Conservation (phyloP, 2,329 filamentous ascomycete species). For the Sordariomycetes sp. region DNA sequence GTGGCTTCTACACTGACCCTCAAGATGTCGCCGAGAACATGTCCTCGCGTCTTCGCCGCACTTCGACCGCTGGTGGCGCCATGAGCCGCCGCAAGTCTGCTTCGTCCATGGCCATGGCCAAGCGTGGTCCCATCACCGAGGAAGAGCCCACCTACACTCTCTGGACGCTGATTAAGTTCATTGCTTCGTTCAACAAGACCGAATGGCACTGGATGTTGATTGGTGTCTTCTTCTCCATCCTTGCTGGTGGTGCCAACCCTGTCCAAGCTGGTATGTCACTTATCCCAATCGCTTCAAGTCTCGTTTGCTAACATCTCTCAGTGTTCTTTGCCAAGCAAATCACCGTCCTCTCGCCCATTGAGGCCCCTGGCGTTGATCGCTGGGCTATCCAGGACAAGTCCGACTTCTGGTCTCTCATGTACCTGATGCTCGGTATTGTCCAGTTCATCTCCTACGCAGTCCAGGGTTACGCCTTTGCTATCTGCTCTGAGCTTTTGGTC, state of each 20-base stretch:
- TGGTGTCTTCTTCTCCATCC: conserved; percentile 63
- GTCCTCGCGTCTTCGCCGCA: background rate
- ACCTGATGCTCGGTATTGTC: conserved; percentile 37
- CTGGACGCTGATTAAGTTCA: conserved; percentile 69
- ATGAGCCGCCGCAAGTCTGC: conserved; percentile 1
- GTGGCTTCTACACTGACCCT: conserved; percentile 2
- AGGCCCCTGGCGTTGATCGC: background rate
- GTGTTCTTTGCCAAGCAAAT: conserved; percentile 6
- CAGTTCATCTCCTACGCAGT: conserved; percentile 32
- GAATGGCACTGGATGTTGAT: conserved; percentile 66
- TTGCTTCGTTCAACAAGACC: conserved; percentile 66
- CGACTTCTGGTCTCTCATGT: conserved; percentile 44
- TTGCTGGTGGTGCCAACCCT: conserved; percentile 76
- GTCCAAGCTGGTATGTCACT: conserved; percentile 33
- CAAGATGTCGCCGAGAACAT: background rate
- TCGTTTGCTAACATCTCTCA: background rate
- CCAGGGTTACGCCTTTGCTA: conserved; percentile 25
- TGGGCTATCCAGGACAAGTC: conserved; percentile 22
- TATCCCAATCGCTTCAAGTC: background rate
- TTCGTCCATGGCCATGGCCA: conserved; percentile 1
- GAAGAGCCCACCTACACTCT: conserved; percentile 47
- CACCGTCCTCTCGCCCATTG: background rate
- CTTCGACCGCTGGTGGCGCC: background rate
- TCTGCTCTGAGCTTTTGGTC: conserved; percentile 43
- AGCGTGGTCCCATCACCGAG: conserved; percentile 16